phyloP scores from a whole-genome alignment of 176 grass and related monocot genomes.

The Carex cristatella region DNA sequence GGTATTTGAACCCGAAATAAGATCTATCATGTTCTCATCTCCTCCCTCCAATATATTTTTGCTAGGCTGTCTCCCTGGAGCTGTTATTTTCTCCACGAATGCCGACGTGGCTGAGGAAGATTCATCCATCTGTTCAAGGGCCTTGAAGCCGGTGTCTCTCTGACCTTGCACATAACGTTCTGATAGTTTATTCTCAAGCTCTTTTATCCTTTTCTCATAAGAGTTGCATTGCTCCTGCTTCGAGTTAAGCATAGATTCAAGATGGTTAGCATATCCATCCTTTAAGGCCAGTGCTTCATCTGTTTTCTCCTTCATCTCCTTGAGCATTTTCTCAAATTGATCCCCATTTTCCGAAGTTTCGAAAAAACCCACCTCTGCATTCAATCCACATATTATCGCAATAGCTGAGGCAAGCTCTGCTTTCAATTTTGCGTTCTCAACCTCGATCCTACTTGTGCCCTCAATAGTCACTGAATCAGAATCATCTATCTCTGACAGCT shows the following conservation, averaged over 20 bases:
- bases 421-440: slow-evolving; percentile 90
- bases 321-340: slow-evolving; percentile 47
- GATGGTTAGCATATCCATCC: slow-evolving; percentile 68
- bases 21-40: slow-evolving; percentile 92
- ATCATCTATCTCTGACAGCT: slow-evolving; percentile 30
- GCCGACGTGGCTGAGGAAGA: slow-evolving; percentile 63
- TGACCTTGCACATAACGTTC: slow-evolving; percentile 68
- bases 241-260: slow-evolving; percentile 48
- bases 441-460: slow-evolving; percentile 88
- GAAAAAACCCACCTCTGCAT: slow-evolving; percentile 53
- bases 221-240: slow-evolving; percentile 62
- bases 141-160: slow-evolving; percentile 51
- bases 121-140: slow-evolving; percentile 71
- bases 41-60: slow-evolving; percentile 75
- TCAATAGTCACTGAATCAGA: slow-evolving; percentile 65
- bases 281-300: slow-evolving; percentile 65
- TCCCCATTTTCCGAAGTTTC: slow-evolving; percentile 51
- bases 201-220: slow-evolving; percentile 82
- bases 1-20: slow-evolving; percentile 44
- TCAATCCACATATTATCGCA: slow-evolving; percentile 53
- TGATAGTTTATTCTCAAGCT: slow-evolving; percentile 71
- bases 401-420: slow-evolving; percentile 92
- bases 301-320: slow-evolving; percentile 60
- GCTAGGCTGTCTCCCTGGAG: slow-evolving; percentile 31
- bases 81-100: slow-evolving; percentile 27